Evolutionary conservation across 192 early-diverging fungal genomes (phyloP).

Genomic region (Linnemannia schmuckeri): DNA sequence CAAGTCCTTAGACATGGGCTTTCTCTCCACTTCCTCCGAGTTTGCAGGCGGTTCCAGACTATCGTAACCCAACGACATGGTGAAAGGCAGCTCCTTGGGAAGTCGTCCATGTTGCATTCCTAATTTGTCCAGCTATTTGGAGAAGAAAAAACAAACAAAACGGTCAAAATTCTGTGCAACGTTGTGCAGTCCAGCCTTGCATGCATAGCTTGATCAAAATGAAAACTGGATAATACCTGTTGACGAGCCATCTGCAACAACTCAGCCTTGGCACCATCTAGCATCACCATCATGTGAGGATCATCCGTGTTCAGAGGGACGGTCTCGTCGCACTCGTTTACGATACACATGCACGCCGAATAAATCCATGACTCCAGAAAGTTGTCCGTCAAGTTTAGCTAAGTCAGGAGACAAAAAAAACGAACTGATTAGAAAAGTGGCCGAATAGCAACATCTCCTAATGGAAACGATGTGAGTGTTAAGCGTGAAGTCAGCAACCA

Average conservation of each 20-base stretch:
- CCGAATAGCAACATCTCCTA: too few species aligned
- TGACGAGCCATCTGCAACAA: constrained; percentile 79
- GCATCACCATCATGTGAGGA: constrained; percentile 60
- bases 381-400: constrained; percentile 64
- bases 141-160: background rate
- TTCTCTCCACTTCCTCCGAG: constrained; percentile 38
- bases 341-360: constrained; percentile 80
- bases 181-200: background rate
- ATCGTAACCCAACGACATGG: constrained; percentile 63
- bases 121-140: constrained; percentile 77
- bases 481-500: background rate
- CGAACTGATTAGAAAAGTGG: background rate
- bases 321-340: constrained; percentile 85
- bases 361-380: constrained; percentile 90
- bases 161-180: background rate
- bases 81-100: constrained; percentile 66
- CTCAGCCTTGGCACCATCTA: constrained; percentile 84
- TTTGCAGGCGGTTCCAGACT: constrained; percentile 6
- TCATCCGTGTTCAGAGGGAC: constrained; percentile 61
- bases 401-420: background rate
- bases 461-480: background rate
- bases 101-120: constrained; percentile 72
- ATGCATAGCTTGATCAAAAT: background rate
- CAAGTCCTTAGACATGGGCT: constrained; percentile 76
- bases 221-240: constrained; percentile 65